Base-by-base conservation (phyloP, 768 basidiomycete genomes). In the Naganishia kalamii region DNA sequence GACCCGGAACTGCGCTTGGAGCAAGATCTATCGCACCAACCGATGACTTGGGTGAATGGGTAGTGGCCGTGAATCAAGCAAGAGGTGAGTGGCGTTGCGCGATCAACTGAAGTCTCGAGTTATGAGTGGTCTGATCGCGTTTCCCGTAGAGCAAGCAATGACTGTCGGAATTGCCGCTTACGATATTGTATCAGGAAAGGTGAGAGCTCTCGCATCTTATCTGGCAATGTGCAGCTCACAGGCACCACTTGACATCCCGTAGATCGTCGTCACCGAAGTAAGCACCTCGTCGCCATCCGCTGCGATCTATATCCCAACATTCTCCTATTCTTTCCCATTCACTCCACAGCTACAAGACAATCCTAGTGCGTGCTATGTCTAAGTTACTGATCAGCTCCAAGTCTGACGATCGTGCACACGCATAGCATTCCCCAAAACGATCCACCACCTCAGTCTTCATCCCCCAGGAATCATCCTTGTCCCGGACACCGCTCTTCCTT, bases 161-260 rank as follows among this genome's bases (percentile, higher is more conserved):
- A 87, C 87, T 74, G 85, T 94, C 10, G 92, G 92, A 2, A 85
- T 96, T 33, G 91, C 90, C 0, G 88, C 88, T 0, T 81, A 92
- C n/a, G 86, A 92, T 65, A 84, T 82, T 63, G 87, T 89, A 33
- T 89, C 87, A 0, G 90, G 87, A 0, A 82, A 84, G 29, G 87
- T 88, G 32, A 59, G 70, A 7, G 11, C 5, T 11, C 11, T 67
- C 37, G 37, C 43, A 11, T 44, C 19, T 44, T 44, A 17, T 40
- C 37, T 40, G 37, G 17, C 37, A 40, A 40, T 17, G 37, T 8
- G 37, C 8, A 40, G 10, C 17, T n/a, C 17, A 35, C 35, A 3
- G 17, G 51, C 33, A n/a, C 15, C 6, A 17, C 5, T 29, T 25
- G n/a, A 29, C 23, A 17, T 30, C 7, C 32, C n/a, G 7, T 40